These are phyloP conservation scores for Botrytis medusae DNA, from an alignment of 2,329 filamentous ascomycete species.

Conservation along the genomic window DNA sequence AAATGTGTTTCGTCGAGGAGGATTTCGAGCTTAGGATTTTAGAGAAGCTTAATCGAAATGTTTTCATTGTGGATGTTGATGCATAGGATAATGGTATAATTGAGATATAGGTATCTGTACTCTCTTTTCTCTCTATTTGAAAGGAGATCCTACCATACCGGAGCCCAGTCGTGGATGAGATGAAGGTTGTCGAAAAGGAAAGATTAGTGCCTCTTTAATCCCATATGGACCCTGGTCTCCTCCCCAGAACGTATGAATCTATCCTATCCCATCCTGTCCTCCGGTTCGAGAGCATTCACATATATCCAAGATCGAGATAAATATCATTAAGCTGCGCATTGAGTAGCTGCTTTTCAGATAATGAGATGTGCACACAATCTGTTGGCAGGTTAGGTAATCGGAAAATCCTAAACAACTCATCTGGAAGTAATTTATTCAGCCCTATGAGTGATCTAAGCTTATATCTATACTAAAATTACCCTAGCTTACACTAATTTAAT, in stretches of 20 bases:
- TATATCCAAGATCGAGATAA: not conserved
- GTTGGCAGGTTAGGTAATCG: rapidly evolving
- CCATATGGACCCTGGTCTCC: no score
- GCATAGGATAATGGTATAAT: not conserved
- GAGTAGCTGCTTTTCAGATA: rapidly evolving
- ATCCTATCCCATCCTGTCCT: not conserved
- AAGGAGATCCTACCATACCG: not conserved
- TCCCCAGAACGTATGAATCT: no score
- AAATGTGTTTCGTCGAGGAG: not conserved
- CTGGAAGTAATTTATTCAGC: not conserved
- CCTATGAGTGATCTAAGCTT: not conserved
- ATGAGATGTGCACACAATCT: rapidly evolving
- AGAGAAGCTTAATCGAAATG: no score
- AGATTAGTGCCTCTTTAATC: rapidly evolving
- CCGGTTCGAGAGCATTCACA: not conserved
- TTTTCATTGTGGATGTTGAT: not conserved
- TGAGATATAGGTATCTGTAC: not conserved
- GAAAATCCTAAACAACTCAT: not conserved
- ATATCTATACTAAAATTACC: rapidly evolving
- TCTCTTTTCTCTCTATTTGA: no score
- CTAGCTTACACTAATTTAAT: not conserved
- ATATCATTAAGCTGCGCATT: not conserved
- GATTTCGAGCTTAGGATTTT: not conserved
- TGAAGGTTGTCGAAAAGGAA: not conserved
- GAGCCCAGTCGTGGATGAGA: not conserved